phyloP scores from a whole-genome alignment of 495 filamentous ascomycete genomes.

The Tuber melanosporum region DNA sequence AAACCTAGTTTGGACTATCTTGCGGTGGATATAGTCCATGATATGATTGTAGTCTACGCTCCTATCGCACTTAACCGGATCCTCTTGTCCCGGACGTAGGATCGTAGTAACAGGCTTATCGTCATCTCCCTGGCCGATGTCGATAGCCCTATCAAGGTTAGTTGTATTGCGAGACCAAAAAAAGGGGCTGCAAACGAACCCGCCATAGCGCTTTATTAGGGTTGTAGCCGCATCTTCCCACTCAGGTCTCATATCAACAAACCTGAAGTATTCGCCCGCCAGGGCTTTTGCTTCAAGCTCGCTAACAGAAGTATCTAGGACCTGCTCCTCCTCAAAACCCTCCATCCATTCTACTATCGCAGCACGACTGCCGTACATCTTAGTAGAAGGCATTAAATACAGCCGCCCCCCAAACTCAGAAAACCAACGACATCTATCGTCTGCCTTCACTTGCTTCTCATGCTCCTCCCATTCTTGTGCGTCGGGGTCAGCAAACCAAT shows the following conservation, averaged over 20 bases:
- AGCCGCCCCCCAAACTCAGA: constrained; percentile 1
- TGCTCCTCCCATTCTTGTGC: not conserved
- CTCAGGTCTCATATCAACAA: not conserved
- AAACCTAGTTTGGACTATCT: not conserved
- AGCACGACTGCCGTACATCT: not conserved
- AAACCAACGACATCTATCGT: not conserved
- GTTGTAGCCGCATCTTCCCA: not conserved
- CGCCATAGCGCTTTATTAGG: not conserved
- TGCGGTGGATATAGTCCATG: constrained; percentile 1
- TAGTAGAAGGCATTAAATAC: not conserved
- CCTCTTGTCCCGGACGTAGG: not conserved
- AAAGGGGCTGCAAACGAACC: not conserved
- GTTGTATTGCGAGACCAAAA: not conserved
- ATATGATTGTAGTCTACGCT: not conserved
- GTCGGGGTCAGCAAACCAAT: not conserved
- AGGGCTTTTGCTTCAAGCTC: not conserved
- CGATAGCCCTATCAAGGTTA: not conserved
- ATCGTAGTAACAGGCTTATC: not conserved
- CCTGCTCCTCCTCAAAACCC: not conserved
- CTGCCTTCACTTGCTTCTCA: not conserved
- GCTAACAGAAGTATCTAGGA: not conserved
- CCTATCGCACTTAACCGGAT: not conserved
- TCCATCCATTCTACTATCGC: not conserved
- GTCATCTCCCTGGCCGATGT: not conserved
- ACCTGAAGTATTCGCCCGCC: not conserved